These are phyloP conservation scores for Corrigiola litoralis DNA, from an alignment of 179 eudicot genomes.

Conservation along the genomic window DNA sequence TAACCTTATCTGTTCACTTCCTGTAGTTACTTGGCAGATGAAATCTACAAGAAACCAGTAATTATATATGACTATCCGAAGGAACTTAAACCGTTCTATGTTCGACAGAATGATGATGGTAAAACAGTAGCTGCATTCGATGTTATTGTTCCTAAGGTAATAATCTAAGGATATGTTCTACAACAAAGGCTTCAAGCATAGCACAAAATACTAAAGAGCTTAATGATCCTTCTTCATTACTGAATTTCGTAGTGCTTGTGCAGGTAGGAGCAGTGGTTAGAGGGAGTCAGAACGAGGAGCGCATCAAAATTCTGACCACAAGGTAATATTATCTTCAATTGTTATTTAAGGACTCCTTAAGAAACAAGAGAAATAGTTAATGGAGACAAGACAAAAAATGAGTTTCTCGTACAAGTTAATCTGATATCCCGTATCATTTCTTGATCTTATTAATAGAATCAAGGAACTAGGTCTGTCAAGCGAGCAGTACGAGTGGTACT, in stretches of 20 bases:
- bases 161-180: not conserved
- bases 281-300: constrained; percentile 90
- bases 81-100: constrained; percentile 75
- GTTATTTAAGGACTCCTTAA: too few species aligned
- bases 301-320: constrained; percentile 29
- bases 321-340: constrained; percentile 25
- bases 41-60: constrained; percentile 56
- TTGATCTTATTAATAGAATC: constrained; percentile 41
- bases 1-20: not conserved
- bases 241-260: constrained; percentile 3
- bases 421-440: not conserved
- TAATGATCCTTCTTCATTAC: not conserved
- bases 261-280: constrained; percentile 75
- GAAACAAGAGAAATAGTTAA: not conserved
- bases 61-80: constrained; percentile 71
- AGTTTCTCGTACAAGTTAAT: not conserved
- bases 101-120: constrained; percentile 70
- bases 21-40: constrained; percentile 74
- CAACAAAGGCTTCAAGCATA: too few species aligned
- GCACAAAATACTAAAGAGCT: not conserved
- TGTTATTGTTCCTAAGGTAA: constrained; percentile 80
- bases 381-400: not conserved
- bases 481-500: constrained; percentile 78
- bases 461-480: constrained; percentile 53
- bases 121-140: constrained; percentile 85